A percentile compares a stretch with the other conserved stretches of the same genome.
Evolutionary conservation across 345 rosid species (phyloP).

Genomic region (Orychophragmus violaceus): DNA sequence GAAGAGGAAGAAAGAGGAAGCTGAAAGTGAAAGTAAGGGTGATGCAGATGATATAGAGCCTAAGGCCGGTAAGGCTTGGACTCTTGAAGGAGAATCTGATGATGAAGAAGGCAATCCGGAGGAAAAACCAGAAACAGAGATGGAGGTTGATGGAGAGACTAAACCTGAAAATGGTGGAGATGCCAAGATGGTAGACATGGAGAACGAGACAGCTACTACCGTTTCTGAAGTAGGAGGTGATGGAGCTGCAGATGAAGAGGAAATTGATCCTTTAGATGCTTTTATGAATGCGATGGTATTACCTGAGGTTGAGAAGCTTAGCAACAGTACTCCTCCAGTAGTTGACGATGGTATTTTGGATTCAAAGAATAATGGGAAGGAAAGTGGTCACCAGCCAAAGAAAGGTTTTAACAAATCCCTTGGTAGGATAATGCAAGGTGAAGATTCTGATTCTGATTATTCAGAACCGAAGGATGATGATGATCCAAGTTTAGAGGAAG

Average conservation of each 20-base stretch:
- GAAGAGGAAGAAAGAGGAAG: constrained; percentile 81
- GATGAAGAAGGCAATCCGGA: constrained; percentile 61
- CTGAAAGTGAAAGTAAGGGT: constrained; percentile 60
- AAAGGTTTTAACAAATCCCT: constrained; percentile 57
- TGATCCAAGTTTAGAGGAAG: constrained; percentile 67
- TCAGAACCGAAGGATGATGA: constrained; percentile 60
- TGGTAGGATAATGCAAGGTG: constrained; percentile 96
- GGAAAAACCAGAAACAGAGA: constrained; percentile 39
- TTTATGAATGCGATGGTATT: constrained; percentile 88
- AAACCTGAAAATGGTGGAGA: constrained; percentile 40
- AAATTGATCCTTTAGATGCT: constrained; percentile 95
- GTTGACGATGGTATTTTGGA: constrained; percentile 26
- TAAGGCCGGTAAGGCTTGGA: constrained; percentile 71
- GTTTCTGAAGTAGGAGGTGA: constrained; percentile 34
- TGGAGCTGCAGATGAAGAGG: constrained; percentile 51
- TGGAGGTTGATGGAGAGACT: constrained; percentile 53
- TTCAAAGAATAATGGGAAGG: constrained; percentile 33
- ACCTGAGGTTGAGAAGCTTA: constrained; percentile 87
- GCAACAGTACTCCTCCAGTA: constrained; percentile 32
- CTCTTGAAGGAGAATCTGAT: constrained; percentile 92
- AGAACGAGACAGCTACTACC: constrained; percentile 29
- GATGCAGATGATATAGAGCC: constrained; percentile 46
- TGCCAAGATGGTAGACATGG: constrained; percentile 45
- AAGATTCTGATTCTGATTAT: constrained; percentile 83
- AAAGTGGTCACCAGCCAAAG: constrained; percentile 44